A percentile compares a stretch with the other conserved stretches of the same genome.
Conservation (phyloP, 1,139 yeast species). For the Magnusiomyces suaveolens region DNA sequence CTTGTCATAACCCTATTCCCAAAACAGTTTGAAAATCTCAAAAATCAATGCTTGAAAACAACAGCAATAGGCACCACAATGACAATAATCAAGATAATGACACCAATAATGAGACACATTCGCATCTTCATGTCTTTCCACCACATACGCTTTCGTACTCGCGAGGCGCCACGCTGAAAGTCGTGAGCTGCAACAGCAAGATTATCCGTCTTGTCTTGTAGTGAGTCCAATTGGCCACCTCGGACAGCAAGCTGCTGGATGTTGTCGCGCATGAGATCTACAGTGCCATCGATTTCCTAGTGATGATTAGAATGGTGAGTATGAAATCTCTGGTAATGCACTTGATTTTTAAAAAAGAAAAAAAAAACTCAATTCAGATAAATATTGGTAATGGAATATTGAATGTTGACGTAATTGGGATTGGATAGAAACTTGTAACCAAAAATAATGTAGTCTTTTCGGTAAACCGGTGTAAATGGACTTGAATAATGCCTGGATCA, state of each 20-base stretch:
- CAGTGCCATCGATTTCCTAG: conserved; percentile 90
- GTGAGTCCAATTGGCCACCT: conserved; percentile 87
- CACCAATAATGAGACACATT: conserved; percentile 75
- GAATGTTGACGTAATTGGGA: too few species aligned
- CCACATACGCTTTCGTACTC: conserved; percentile 99
- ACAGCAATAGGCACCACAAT: conserved; percentile 86
- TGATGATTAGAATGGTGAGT: background rate
- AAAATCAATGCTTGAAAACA: too few species aligned
- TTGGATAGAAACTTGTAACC: too few species aligned
- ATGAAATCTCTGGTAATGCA: too few species aligned
- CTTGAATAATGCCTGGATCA: too few species aligned
- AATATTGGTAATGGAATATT: too few species aligned
- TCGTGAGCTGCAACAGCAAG: conserved; percentile 91
- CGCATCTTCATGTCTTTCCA: conserved; percentile 98
- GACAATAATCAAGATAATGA: conserved; percentile 76
- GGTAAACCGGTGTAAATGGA: too few species aligned
- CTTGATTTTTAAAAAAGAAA: background rate
- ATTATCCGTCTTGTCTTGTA: conserved; percentile 90
- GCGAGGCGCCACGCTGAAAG: conserved; percentile 92
- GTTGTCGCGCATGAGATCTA: conserved; percentile 96
- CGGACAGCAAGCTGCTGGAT: conserved; percentile 91
- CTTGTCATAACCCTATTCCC: too few species aligned
- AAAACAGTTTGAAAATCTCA: too few species aligned
- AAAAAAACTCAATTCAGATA: background rate
- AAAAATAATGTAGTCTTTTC: too few species aligned